Evolutionary conservation across 176 grass and related monocot genomes (phyloP).

Genomic region (Microstegium vimineum): DNA sequence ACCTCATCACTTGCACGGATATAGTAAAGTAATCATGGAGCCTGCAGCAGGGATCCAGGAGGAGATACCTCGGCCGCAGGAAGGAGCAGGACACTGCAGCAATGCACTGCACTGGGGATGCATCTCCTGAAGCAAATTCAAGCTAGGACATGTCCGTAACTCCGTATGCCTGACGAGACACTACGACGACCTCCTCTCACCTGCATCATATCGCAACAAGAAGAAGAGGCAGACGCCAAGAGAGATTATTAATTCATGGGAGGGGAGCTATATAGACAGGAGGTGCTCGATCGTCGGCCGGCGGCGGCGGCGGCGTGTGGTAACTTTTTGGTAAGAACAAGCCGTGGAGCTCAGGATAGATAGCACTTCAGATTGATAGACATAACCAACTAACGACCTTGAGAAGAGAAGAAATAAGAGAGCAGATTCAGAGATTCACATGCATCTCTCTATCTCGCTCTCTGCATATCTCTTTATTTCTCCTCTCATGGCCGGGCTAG

Average conservation of each 20-base stretch:
- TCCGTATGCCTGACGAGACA: neutral
- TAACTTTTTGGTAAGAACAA: conserved; percentile 42
- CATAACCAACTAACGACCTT: conserved; percentile 8
- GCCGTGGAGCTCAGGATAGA: conserved; percentile 67
- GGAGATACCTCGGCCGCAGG: conserved; percentile 8
- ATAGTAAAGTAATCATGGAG: conserved; percentile 34
- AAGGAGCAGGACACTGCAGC: conserved; percentile 1
- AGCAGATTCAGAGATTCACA: neutral
- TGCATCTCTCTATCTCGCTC: neutral
- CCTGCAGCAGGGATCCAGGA: too few species aligned
- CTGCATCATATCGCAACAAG: neutral
- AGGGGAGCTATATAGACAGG: too few species aligned
- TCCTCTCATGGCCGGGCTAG: neutral
- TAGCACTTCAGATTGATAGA: conserved; percentile 42
- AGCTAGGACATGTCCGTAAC: neutral
- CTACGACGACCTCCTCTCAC: neutral
- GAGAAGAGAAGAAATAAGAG: neutral
- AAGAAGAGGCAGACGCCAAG: neutral
- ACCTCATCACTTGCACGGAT: conserved; percentile 23
- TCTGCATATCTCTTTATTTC: neutral
- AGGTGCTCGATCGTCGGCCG: neutral
- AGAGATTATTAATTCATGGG: neutral
- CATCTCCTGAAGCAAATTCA: too few species aligned
- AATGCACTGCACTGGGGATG: neutral
- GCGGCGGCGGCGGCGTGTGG: neutral